These are phyloP conservation scores for Gaultheria prostrata DNA, from an alignment of 148 eudicot genomes.

Conservation along the genomic window DNA sequence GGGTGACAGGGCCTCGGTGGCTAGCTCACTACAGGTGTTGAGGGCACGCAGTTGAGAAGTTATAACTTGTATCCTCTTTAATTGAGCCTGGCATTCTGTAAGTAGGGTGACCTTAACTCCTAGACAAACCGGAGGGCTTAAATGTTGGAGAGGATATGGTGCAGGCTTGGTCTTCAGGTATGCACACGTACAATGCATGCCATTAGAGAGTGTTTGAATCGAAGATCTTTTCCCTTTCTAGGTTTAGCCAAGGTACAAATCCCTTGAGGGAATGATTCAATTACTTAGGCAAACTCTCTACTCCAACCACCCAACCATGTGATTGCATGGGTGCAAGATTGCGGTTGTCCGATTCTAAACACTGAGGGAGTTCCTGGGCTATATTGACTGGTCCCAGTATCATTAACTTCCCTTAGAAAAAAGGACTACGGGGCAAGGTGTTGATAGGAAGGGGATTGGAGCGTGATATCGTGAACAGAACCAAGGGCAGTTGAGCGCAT, in stretches of 20 bases:
- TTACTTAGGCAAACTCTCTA: background rate
- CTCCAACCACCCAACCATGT: background rate
- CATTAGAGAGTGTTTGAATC: background rate
- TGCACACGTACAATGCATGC: background rate
- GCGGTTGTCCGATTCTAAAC: slow-evolving; percentile 1
- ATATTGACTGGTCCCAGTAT: background rate
- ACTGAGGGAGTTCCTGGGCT: background rate
- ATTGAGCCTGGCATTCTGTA: background rate
- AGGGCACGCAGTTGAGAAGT: background rate
- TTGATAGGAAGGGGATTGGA: background rate
- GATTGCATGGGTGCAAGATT: background rate
- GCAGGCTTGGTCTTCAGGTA: background rate
- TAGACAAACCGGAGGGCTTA: background rate
- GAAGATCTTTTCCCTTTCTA: background rate
- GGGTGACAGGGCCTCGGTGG: background rate
- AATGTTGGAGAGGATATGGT: background rate
- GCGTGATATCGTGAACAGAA: background rate
- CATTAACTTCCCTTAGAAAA: background rate
- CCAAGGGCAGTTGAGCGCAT: background rate
- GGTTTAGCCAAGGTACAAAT: background rate
- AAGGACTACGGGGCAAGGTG: background rate
- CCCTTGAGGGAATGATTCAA: background rate
- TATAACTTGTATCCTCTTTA: background rate
- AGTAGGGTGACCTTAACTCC: background rate
- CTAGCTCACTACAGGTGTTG: background rate